Base-by-base conservation (phyloP, 2,329 filamentous ascomycete genomes). In the Cryphonectria naterciae region DNA sequence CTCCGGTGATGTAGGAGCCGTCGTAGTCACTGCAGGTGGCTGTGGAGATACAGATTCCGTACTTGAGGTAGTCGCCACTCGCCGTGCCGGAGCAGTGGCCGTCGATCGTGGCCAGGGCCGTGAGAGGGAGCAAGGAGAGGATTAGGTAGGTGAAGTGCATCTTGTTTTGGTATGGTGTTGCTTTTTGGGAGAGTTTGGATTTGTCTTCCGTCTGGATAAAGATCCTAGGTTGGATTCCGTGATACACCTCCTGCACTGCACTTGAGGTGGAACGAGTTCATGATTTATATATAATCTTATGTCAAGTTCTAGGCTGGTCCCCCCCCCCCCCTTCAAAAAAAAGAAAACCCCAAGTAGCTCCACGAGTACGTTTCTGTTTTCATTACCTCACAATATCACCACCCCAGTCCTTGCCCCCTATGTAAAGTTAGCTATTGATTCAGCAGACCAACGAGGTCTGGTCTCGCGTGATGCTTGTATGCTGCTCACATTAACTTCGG, bases 61-160 rank as follows among this genome's bases (percentile, higher is more conserved):
- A 54, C 49, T 54, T 19, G 46, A 39, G 46, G 49, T 66, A 66
- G 2, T 54, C 46, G 10, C 64, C 64, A 1, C 28, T 66, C 17
- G 64, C 64, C 3, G 64, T 39, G 10, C 43, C 64, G 19, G 64
- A 66, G 32, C 43, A 66, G 49, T 66, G 43, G 35, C 64, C 64
- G 19, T 66, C 15, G 43, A 56, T 32, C 6, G 64, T n/a, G 64
- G 64, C 64, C 22, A 66, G 8, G 19, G 46, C 19, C 13, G 28
- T 17, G 46, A 66, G 64, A 25, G 63, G 43, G 46, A 56, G 54
- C 17, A 66, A 13, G 35, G 64, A n/a, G 32, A 66, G 49, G n/a
- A 49, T 13, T 2, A 54, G 25, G 6, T 54, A 39, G 17, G 28
- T 41, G 17, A n/a, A 37, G 22, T 54, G 25, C 64, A 66, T 54